Conservation (phyloP, 2,329 filamentous ascomycete genomes). For the Colletotrichum abscissum region DNA sequence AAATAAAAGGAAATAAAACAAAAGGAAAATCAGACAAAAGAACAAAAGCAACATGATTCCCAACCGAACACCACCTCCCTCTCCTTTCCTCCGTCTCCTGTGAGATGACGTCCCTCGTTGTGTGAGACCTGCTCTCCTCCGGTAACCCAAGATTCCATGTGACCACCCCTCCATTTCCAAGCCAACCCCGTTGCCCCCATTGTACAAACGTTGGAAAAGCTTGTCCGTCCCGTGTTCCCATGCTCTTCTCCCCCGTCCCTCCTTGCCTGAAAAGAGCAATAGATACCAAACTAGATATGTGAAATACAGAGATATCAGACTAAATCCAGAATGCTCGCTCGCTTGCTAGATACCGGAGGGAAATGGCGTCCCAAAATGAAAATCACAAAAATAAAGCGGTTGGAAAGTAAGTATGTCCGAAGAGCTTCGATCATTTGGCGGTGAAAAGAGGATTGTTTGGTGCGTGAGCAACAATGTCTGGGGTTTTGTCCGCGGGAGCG, state of each 20-base stretch:
- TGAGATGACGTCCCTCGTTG: conserved; percentile 24
- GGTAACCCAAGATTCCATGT: neutral
- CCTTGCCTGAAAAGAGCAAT: conserved; percentile 34
- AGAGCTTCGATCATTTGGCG: conserved; percentile 37
- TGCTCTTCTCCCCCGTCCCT: neutral
- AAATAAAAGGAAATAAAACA: conserved; percentile 24
- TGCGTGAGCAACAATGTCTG: conserved; percentile 63
- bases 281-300: conserved; percentile 39
- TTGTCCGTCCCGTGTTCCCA: conserved; percentile 24
- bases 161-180: neutral
- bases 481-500: conserved; percentile 44
- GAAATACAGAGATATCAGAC: conserved; percentile 29
- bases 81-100: neutral
- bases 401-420: conserved; percentile 35
- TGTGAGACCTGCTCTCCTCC: conserved; percentile 36
- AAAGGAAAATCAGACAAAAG: conserved; percentile 37
- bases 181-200: neutral
- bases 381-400: conserved; percentile 24
- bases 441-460: conserved; percentile 46
- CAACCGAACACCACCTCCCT: neutral
- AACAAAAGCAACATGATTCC: conserved; percentile 36
- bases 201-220: conserved; percentile 27
- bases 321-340: conserved; percentile 37
- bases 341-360: conserved; percentile 47
- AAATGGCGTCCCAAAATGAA: conserved; percentile 45